Evolutionary conservation across 2,329 filamentous ascomycete genomes (phyloP).

Genomic region (Penicillium frequentans): DNA sequence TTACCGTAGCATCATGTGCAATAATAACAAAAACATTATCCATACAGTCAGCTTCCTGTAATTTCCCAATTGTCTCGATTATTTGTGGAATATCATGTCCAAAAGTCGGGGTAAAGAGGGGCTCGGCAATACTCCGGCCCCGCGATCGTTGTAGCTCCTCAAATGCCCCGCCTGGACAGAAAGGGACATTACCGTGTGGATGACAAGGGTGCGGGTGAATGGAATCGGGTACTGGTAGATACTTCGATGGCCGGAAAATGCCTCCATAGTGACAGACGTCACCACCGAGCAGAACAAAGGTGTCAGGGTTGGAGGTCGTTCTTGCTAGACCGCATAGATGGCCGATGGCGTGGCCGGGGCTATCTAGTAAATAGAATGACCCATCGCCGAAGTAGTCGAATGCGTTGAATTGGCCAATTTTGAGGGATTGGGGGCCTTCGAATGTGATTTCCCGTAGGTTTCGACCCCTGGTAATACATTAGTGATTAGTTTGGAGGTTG

Average conservation of each 20-base stretch:
- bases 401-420: conserved; percentile 35
- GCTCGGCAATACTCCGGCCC: conserved; percentile 7
- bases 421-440: not conserved
- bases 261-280: conserved; percentile 50
- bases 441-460: conserved; percentile 29
- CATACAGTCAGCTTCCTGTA: not conserved
- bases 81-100: conserved; percentile 25
- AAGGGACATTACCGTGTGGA: not conserved
- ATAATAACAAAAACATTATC: no score
- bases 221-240: no score
- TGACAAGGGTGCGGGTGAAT: no score
- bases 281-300: conserved; percentile 54
- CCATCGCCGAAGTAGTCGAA: conserved; percentile 47
- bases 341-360: conserved; percentile 45
- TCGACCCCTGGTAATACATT: not conserved
- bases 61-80: conserved; percentile 16
- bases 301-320: conserved; percentile 31
- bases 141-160: conserved; percentile 12
- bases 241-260: conserved; percentile 45
- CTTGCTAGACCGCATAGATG: conserved; percentile 50
- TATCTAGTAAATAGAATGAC: conserved; percentile 41
- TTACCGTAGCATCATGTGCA: no score
- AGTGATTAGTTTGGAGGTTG: no score
- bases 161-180: conserved; percentile 6
- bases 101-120: conserved; percentile 23